Base-by-base conservation (phyloP, 352 stramenopile species). In the Pythium plurisporium region DNA sequence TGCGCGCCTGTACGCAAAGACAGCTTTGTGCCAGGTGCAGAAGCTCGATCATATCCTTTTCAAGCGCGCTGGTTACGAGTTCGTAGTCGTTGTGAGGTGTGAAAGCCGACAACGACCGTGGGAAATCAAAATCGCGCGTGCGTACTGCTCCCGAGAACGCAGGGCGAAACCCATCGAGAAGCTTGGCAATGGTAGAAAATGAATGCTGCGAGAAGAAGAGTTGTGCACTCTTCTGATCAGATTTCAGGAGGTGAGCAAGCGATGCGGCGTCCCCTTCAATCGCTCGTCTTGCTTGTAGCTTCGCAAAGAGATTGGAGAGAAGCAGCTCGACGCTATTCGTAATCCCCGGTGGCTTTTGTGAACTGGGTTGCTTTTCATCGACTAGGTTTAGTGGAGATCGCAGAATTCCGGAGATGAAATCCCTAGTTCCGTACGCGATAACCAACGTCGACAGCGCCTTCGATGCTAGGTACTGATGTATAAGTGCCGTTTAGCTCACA, bases 21-120 rank as follows among this genome's bases (percentile, higher is more conserved):
- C 46, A 58, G 19, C 40, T 53, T 9, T 43, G 41, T n/a, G 56
- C 47, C 2, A 64, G n/a, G 12, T 27, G 12, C 2, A 48, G 29
- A 5, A 64, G 36, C 19, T 58, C 47, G 19, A 64, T 45, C 56
- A 64, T 23, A 17, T 64, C 56, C 47, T 36, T 40, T 20, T 64
- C 56, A 15, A 29, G 31, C 10, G 20, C 37, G 19, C 47, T 45
- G 17, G 43, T 26, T 23, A 38, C 29, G 9, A 58, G n/a, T 53
- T 33, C 36, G 46, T 64, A 58, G 4, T 15, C 17, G 7, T n/a
- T n/a, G n/a, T n/a, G n/a, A n/a, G n/a, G n/a, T n/a, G n/a, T n/a
- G n/a, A n/a, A n/a, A n/a, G n/a, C n/a, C n/a, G n/a, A n/a, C n/a
- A n/a, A n/a, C n/a, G n/a, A n/a, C n/a, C n/a, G n/a, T n/a, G n/a